Conservation (phyloP, 2,329 filamentous ascomycete genomes). For the Xylaria sp. region DNA sequence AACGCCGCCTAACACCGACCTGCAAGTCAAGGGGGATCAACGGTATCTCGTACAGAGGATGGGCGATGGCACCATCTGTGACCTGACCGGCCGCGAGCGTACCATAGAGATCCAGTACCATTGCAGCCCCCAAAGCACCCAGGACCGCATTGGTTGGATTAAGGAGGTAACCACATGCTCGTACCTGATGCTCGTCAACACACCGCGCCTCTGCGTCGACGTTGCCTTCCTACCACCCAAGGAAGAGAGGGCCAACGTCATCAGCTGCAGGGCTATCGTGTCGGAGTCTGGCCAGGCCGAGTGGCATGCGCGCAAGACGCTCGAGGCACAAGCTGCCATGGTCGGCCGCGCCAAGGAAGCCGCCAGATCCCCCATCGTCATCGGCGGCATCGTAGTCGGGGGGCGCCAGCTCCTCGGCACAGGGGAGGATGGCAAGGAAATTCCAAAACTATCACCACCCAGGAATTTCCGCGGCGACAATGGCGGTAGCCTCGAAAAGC, state of each 20-base stretch:
- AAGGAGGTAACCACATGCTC: constrained; percentile 92
- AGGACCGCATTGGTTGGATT: constrained; percentile 87
- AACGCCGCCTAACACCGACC: constrained; percentile 65
- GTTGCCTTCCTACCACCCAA: constrained; percentile 86
- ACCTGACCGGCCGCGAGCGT: constrained; percentile 82
- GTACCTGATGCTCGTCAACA: constrained; percentile 93
- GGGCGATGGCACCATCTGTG: constrained; percentile 82
- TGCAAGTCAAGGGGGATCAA: constrained; percentile 85
- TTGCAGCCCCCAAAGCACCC: constrained; percentile 79
- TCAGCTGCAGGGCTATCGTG: constrained; percentile 80
- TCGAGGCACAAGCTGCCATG: constrained; percentile 54
- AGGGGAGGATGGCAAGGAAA: constrained; percentile 60
- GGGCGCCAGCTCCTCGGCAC: constrained; percentile 61
- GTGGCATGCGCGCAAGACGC: constrained; percentile 52
- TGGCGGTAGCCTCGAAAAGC: constrained; percentile 42
- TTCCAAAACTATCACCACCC: constrained; percentile 59
- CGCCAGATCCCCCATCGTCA: constrained; percentile 50
- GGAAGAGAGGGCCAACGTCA: constrained; percentile 78
- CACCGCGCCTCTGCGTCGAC: constrained; percentile 86
- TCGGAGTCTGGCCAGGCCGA: constrained; percentile 60
- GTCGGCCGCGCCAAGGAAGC: constrained; percentile 44
- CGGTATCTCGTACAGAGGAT: constrained; percentile 87
- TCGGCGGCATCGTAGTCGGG: constrained; percentile 66
- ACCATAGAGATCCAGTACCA: constrained; percentile 85
- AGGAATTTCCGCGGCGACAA: constrained; percentile 52